Evolutionary conservation across 1,284 basidiomycete species (phyloP).

Genomic region (Albatrellus sp.): DNA sequence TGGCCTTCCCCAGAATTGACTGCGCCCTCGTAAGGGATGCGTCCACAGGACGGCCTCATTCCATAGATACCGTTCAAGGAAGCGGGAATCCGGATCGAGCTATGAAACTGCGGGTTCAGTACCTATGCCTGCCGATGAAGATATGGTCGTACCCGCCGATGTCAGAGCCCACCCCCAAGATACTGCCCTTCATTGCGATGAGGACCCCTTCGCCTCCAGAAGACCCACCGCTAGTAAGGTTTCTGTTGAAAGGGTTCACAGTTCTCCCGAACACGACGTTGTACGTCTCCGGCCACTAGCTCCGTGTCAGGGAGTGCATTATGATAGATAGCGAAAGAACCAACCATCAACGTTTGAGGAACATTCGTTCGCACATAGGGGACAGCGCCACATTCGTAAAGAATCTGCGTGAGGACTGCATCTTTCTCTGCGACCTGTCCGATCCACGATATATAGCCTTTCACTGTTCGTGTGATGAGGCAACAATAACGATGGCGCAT

Average conservation of each 20-base stretch:
- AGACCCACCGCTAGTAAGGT: slow-evolving; percentile 42
- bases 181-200: slow-evolving; percentile 41
- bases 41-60: slow-evolving; percentile 56
- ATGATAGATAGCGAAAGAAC: slow-evolving; percentile 3
- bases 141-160: slow-evolving; percentile 39
- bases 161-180: slow-evolving; percentile 58
- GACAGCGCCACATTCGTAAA: slow-evolving; percentile 50
- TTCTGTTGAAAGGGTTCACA: slow-evolving; percentile 45
- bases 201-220: slow-evolving; percentile 52
- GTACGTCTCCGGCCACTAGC: slow-evolving; percentile 48
- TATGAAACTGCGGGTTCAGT: slow-evolving; percentile 12
- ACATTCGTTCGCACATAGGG: slow-evolving; percentile 63
- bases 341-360: slow-evolving; percentile 54
- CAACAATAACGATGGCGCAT: not conserved
- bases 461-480: slow-evolving; percentile 1
- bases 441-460: slow-evolving; percentile 61
- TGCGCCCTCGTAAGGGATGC: slow-evolving; percentile 59
- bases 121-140: not conserved
- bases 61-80: slow-evolving; percentile 57
- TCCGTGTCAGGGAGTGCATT: not conserved
- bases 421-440: slow-evolving; percentile 41
- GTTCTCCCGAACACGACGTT: slow-evolving; percentile 63
- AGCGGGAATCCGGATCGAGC: slow-evolving; percentile 60
- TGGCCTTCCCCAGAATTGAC: slow-evolving; percentile 56
- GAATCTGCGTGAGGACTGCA: slow-evolving; percentile 45